Percentiles rank a stretch among this genome's conserved stretches.
phyloP scores from a whole-genome alignment of 176 grass and related monocot species.

The Paspalum notatum region DNA sequence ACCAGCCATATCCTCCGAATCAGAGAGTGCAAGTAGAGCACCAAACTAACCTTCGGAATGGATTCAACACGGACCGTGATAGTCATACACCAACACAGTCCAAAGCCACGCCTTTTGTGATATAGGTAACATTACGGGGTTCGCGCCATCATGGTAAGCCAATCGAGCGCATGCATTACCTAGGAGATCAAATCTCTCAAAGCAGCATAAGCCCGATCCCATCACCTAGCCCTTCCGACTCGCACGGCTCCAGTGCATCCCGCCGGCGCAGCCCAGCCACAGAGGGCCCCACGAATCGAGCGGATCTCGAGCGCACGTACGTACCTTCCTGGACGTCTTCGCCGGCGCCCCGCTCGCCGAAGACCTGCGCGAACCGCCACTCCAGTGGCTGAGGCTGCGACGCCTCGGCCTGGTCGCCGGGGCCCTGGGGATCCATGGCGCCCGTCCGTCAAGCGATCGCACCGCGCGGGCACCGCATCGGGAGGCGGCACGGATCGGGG shows the following conservation, averaged over 20 bases:
- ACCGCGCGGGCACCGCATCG: constrained; percentile 42
- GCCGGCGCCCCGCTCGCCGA: constrained; percentile 81
- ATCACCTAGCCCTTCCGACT: constrained; percentile 11
- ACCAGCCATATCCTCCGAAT: too few species aligned
- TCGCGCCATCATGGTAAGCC: not conserved
- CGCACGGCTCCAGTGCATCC: not conserved
- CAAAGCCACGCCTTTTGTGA: not conserved
- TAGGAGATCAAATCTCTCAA: constrained; percentile 17
- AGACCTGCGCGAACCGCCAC: constrained; percentile 92
- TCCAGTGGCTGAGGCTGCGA: constrained; percentile 53
- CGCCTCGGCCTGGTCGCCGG: constrained; percentile 35
- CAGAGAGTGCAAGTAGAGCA: not conserved
- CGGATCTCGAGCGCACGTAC: constrained; percentile 51
- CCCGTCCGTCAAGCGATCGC: constrained; percentile 56
- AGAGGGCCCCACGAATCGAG: constrained; percentile 35
- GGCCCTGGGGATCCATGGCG: constrained; percentile 57
- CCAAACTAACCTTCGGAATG: constrained; percentile 17
- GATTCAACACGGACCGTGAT: not conserved
- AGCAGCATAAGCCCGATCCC: constrained; percentile 29
- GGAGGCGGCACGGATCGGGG: constrained; percentile 38
- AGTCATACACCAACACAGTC: not conserved
- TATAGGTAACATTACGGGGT: not conserved
- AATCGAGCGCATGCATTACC: constrained; percentile 38
- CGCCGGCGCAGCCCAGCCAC: not conserved
- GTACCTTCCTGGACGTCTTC: constrained; percentile 96